phyloP scores from a whole-genome alignment of 176 grass and related monocot genomes.

The Pharus latifolius region DNA sequence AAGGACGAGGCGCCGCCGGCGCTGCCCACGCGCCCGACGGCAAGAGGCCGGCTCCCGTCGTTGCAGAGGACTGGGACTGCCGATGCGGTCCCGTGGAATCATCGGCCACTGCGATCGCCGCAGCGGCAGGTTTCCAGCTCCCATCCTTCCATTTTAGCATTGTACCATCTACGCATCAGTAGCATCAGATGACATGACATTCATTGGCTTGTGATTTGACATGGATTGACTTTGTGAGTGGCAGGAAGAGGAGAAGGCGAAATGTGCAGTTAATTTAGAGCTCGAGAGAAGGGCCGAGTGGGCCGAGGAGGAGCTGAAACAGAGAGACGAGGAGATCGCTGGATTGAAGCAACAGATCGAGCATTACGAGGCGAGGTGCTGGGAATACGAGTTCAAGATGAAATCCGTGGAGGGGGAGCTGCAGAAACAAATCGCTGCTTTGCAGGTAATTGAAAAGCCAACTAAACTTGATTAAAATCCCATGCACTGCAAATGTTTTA shows the following conservation, averaged over 20 bases:
- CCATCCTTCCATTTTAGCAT: neutral
- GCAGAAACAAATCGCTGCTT: conserved; percentile 22
- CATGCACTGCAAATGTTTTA: neutral
- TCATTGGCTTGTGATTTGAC: neutral
- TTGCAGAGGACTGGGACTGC: neutral
- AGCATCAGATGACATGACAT: neutral
- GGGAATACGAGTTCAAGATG: conserved; percentile 41
- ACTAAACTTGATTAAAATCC: neutral
- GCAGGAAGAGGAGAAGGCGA: neutral
- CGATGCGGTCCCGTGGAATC: neutral
- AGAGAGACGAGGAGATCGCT: conserved; percentile 33
- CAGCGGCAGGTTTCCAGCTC: neutral
- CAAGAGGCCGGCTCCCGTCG: conserved; percentile 18
- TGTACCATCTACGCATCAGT: neutral
- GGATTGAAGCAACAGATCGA: conserved; percentile 22
- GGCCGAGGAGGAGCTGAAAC: conserved; percentile 18
- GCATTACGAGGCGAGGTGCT: conserved; percentile 32
- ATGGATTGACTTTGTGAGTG: neutral
- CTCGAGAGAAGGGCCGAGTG: conserved; percentile 19
- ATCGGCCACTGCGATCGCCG: neutral
- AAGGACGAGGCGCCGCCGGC: conserved; percentile 31
- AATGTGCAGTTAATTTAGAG: neutral
- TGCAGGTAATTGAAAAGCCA: conserved; percentile 7
- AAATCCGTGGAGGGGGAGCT: conserved; percentile 33
- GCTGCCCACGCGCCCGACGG: conserved; percentile 28